These are phyloP conservation scores for Vitis amurensis DNA, from an alignment of 164 flowering plant genomes.

Conservation along the genomic window DNA sequence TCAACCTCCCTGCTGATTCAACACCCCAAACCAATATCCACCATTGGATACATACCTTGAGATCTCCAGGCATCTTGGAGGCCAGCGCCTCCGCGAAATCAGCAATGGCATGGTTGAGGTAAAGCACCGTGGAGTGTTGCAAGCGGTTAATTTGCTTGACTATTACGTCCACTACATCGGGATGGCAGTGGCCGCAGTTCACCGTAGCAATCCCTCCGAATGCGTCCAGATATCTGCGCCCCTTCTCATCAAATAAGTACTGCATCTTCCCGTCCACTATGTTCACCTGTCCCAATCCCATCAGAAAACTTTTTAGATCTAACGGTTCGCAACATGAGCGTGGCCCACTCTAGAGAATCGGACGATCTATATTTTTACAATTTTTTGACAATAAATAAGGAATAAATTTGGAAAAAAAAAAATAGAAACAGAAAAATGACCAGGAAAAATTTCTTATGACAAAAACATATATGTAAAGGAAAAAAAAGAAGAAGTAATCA, in stretches of 20 bases:
- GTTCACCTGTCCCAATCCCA: constrained; percentile 45
- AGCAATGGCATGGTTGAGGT: constrained; percentile 71
- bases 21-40: background rate
- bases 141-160: constrained; percentile 59
- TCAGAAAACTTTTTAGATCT: background rate
- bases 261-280: constrained; percentile 95
- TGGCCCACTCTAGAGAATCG: too few species aligned
- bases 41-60: constrained; percentile 49
- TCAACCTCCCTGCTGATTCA: background rate
- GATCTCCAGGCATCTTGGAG: constrained; percentile 82
- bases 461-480: background rate
- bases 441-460: background rate
- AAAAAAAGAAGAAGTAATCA: too few species aligned
- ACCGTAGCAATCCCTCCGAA: constrained; percentile 96
- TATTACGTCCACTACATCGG: constrained; percentile 75
- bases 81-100: constrained; percentile 97
- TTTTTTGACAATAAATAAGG: too few species aligned
- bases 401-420: too few species aligned
- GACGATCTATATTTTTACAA: too few species aligned
- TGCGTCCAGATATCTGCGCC: constrained; percentile 84
- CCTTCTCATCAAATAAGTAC: constrained; percentile 83
- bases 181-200: constrained; percentile 92
- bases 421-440: too few species aligned
- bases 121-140: constrained; percentile 87
- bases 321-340: background rate